Base-by-base conservation (phyloP, 164 flowering plant species). In the Umbellularia californica region DNA sequence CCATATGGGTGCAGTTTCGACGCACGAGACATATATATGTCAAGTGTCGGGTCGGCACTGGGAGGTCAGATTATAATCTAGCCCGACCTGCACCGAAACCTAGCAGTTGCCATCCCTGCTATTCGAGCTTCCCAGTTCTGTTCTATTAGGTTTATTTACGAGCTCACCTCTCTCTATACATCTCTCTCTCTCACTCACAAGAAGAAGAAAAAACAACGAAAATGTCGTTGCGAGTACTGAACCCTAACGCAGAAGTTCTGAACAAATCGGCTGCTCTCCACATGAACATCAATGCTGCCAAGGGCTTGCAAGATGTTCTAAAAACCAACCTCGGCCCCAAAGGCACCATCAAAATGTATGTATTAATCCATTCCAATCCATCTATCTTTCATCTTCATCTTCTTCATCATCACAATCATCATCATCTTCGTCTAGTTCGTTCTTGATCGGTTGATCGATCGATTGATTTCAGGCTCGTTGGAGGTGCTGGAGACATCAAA, bases 271-370 rank as follows among this genome's bases (percentile, higher is more conserved):
- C 92, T 65, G 99, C 99, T 19, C 90, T 95, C 47, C 94, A 89
- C 80, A 94, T 95, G 95, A 95, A 87, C 83, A 95, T 95, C 86
- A 95, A 93, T 76, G 99, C 99, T 81, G 97, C 99, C 64, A 95
- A 92, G 83, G 97, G 99, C 60, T 81, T 93, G 73, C 95, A 92
- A 50, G 99, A 95, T 67, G 98, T 95, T 14, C 97, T 95, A 82
- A 95, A 89, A 79, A 86, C 90, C 69, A 95, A 95, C 72, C 99
- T 95, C 77, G 99, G 99, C 13, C 99, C 99, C 69, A 95, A 92
- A 72, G 99, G 99, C 78, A 95, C 99, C 80, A 93, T 93, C 81
- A 95, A 95, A 71, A 95, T 95, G 99, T 94, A 77, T 15, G n/a
- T 41, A 20, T 62, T 23, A 41, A 41, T 41, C 47, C 47, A 41